Conservation (phyloP, 495 filamentous ascomycete genomes). For the Chlorociboria aeruginascens region DNA sequence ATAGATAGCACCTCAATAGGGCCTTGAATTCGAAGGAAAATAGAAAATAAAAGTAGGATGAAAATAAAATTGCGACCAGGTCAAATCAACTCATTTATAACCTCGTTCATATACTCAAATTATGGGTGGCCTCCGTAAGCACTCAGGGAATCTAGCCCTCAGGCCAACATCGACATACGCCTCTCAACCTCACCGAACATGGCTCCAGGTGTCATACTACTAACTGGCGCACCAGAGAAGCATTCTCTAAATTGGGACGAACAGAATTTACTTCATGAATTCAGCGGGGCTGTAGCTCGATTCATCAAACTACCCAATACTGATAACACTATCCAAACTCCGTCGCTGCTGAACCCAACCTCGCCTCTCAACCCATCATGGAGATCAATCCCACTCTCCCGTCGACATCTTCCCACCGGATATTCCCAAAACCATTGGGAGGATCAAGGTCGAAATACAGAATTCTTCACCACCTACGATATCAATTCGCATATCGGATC, state of each 20-base stretch:
- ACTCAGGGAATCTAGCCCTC: no score
- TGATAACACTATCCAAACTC: background rate
- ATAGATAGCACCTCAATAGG: no score
- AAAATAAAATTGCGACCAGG: no score
- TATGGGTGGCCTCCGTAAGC: no score
- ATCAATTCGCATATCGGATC: constrained; percentile 21
- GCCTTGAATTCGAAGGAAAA: no score
- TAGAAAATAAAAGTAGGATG: no score
- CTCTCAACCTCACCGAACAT: background rate
- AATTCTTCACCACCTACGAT: constrained; percentile 39
- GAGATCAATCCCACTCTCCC: constrained; percentile 33
- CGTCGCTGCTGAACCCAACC: constrained; percentile 7
- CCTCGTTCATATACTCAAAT: no score
- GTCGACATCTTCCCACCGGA: constrained; percentile 25
- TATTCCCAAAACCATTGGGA: constrained; percentile 31
- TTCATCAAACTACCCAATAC: constrained; percentile 25
- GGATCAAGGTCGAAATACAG: constrained; percentile 18
- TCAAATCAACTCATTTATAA: no score
- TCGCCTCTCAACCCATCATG: constrained; percentile 26
- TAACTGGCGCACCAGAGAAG: constrained; percentile 50
- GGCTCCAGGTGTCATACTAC: constrained; percentile 29
- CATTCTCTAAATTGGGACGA: constrained; percentile 43
- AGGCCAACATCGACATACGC: no score
- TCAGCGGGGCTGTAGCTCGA: constrained; percentile 31
- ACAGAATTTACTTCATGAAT: constrained; percentile 34